Conservation (phyloP, 345 rosid genomes). For the Rhizophora apiculata region DNA sequence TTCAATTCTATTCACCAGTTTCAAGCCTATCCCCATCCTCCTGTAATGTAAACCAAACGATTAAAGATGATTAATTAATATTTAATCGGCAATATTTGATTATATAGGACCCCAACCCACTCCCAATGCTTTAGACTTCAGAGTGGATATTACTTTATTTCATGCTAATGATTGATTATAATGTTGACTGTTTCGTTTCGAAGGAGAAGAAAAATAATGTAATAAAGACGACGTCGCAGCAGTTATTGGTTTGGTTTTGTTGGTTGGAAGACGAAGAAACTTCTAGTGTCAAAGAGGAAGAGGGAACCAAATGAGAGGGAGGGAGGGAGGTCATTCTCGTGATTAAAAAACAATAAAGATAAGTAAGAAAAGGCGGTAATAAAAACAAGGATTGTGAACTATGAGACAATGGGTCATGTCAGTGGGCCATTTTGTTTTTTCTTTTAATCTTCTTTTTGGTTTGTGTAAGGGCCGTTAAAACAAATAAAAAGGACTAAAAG, state of each 20-base stretch:
- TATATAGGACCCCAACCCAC: no score
- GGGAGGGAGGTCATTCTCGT: no score
- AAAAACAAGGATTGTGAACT: not conserved
- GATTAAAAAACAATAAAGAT: not conserved
- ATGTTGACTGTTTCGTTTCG: no score
- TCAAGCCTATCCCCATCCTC: conserved; percentile 89
- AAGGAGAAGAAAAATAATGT: no score
- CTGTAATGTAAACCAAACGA: conserved; percentile 28
- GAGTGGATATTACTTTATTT: not conserved
- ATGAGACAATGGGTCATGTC: not conserved
- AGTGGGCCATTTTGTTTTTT: no score
- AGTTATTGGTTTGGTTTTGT: not conserved
- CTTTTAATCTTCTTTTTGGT: no score
- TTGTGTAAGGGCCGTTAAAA: no score
- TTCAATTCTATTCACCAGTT: conserved; percentile 60
- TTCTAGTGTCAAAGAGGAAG: no score
- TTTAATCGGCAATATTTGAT: not conserved
- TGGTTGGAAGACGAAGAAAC: no score
- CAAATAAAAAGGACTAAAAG: no score
- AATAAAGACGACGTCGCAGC: not conserved
- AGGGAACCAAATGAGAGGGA: no score
- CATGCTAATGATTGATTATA: not conserved
- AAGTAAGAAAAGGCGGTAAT: not conserved
- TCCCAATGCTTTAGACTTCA: no score
- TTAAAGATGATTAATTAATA: not conserved